Base-by-base conservation (phyloP, 1,139 yeast species). In the Saccharomycopsis hybrid region DNA sequence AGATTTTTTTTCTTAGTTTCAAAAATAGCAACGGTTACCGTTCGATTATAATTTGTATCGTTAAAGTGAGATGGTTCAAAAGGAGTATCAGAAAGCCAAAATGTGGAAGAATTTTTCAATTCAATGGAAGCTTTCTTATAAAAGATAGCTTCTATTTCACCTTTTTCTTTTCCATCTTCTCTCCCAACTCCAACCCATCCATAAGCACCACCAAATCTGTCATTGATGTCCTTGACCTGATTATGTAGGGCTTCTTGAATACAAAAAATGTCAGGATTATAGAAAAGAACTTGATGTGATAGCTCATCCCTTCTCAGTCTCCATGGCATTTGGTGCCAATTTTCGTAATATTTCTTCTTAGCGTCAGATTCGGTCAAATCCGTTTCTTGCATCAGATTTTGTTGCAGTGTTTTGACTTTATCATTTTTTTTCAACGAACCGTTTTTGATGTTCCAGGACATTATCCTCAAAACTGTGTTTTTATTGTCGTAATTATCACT, bases 71-170 rank as follows among this genome's bases (percentile, higher is more conserved):
- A 69, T 2, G 78, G 77, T 5, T 50, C 59, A 42, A 61, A 62
- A 1, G 78, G 76, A 1, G 73, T 65, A 11, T 65, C 61, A 47
- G 75, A 67, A 40, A 74, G 60, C 78, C 79, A 74, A 50, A 65
- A 64, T n/a, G 74, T 71, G 25, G 68, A 65, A 48, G 65, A 64
- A 32, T 65, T 61, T 5, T 9, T 11, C 18, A 40, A 8, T 8
- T 67, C 40, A 27, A 73, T 50, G 18, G 58, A 49, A 1, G 59
- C 51, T 3, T 63, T 60, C 47, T 69, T 64, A 56, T 66, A 73
- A 41, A 71, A 64, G 24, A 75, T 65, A 1, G 79, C 78, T 41
- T 75, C 67, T 53, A 64, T 72, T 54, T 75, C 80, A 3, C 79
- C 78, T 2, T 59, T 57, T 4, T 61, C 59, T 7, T 59, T 57